Evolutionary conservation across 1,284 basidiomycete species (phyloP), one percentile per base, ranked within the genome.

Genomic region (Volvariella volvacea): DNA sequence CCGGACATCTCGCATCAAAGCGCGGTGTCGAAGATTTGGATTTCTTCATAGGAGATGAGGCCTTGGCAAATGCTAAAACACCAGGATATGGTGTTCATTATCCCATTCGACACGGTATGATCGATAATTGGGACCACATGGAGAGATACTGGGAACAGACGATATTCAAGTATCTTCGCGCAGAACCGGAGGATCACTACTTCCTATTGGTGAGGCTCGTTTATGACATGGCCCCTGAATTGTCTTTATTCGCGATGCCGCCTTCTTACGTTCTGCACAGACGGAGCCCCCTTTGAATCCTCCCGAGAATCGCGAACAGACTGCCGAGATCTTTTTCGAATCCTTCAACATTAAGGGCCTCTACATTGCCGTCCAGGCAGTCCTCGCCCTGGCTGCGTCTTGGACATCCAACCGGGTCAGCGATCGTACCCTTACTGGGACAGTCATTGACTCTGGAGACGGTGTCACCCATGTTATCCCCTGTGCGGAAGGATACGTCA

Each of bases 61-160:
- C 96, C 1, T 75, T 98, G 21, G 91, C 90, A 22, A 97, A 98
- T 61, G 82, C 87, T 33, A 97, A 94, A 72, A 90, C 79, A 0
- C 78, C 83, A 38, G 90, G 80, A 54, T 99, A 99, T 68, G 86
- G 89, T 33, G 80, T 99, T 14, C 88, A 95, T 66, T 97, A 98
- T 66, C 96, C 96, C 17, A 98, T 99, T 61, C 81, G 90, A 45
- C 96, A 99, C 62, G 96, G 96, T 31, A 86, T 92, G 83, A 97
- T 99, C 60, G 96, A 99, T 54, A 98, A 99, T 62, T 99, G 96
- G 96, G 96, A 99, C 68, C 83, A 96, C 58, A 99, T 99, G 96
- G 96, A 99, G 66, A 76, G 96, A 8, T 99, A 94, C 68, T 99
- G 95, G 96, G 94, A 98, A 66, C 95, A 99, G 73, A 92, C 88